Conservation (phyloP, 106 monocot genomes). For the Dendrobium huoshanense region DNA sequence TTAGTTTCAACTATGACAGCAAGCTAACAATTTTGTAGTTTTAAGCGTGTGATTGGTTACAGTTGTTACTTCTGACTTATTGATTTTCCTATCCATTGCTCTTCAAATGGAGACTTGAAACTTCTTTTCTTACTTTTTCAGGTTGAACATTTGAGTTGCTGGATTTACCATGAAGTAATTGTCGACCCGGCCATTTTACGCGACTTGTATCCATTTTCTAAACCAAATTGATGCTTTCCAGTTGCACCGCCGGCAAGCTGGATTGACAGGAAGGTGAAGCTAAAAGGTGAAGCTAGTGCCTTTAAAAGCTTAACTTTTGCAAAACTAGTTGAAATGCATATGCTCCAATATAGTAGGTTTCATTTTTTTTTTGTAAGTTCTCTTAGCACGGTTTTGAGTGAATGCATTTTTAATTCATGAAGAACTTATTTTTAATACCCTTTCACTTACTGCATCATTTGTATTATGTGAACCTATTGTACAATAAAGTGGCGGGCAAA, state of each 20-base stretch:
- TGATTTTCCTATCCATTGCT: neutral
- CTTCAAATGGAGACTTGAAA: neutral
- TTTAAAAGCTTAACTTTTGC: neutral
- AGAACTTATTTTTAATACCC: too few species aligned
- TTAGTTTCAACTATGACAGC: neutral
- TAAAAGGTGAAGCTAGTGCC: neutral
- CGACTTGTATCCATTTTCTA: neutral
- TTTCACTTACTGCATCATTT: too few species aligned
- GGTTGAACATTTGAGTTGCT: neutral
- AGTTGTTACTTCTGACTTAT: neutral
- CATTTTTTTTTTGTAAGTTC: neutral
- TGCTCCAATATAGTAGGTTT: neutral
- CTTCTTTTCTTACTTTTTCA: neutral
- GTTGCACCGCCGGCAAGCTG: neutral
- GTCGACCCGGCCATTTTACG: neutral
- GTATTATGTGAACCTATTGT: too few species aligned
- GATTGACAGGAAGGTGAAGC: neutral
- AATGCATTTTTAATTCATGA: neutral
- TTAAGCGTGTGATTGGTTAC: neutral
- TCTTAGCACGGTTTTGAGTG: neutral
- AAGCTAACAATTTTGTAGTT: neutral
- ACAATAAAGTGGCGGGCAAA: too few species aligned
- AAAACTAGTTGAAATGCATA: neutral
- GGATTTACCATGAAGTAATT: neutral
- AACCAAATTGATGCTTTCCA: neutral